These are phyloP conservation scores for Ceratocystis alfenasii DNA, from an alignment of 2,329 filamentous ascomycete species.

Conservation along the genomic window DNA sequence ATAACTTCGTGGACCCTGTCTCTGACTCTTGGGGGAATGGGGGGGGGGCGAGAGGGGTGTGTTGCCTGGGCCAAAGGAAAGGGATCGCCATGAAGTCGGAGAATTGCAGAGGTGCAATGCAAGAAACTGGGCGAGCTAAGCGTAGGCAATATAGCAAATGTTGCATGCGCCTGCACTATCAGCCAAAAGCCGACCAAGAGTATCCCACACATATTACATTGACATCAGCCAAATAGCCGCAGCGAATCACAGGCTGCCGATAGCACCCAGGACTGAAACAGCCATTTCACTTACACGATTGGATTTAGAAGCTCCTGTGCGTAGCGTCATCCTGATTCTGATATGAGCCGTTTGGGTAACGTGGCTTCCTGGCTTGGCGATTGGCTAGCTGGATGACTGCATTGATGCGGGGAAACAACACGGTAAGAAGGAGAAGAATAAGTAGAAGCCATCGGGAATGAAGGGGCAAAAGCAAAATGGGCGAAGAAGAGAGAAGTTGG, in stretches of 20 bases:
- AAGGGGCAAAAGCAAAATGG: background rate
- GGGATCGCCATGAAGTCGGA: background rate
- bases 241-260: constrained; percentile 5
- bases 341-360: background rate
- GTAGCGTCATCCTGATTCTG: constrained; percentile 1
- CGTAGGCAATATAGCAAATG: background rate
- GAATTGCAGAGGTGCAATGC: background rate
- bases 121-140: background rate
- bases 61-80: background rate
- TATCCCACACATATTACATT: background rate
- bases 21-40: no score
- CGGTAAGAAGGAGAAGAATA: background rate
- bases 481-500: background rate
- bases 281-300: constrained; percentile 10
- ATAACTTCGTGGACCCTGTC: no score
- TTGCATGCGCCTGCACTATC: background rate
- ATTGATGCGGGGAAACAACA: background rate
- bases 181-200: background rate
- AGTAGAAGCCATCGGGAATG: background rate
- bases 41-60: no score
- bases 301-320: background rate
- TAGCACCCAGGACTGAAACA: background rate
- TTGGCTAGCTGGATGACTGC: background rate
- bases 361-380: background rate
- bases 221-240: background rate